Percentiles rank a stretch among this genome's conserved stretches.
phyloP scores from a whole-genome alignment of 2,329 filamentous ascomycete species.

The Nemania bipapillata region DNA sequence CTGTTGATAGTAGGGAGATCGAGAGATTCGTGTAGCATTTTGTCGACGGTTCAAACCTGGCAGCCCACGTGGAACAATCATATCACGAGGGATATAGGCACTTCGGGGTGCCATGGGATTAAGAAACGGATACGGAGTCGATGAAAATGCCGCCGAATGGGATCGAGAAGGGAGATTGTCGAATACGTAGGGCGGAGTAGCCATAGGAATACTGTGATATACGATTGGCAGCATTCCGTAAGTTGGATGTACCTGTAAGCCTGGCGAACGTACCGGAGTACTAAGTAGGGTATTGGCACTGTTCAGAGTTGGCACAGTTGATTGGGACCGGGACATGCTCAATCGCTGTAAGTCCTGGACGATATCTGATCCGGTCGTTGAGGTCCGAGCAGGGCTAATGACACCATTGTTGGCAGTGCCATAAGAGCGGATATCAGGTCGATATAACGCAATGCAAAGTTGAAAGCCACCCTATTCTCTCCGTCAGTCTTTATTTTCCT shows the following conservation, averaged over 20 bases:
- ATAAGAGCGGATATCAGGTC: conserved; percentile 47
- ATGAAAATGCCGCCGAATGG: conserved; percentile 46
- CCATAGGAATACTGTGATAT: conserved; percentile 51
- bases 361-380: conserved; percentile 43
- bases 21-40: conserved; percentile 59
- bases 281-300: conserved; percentile 43
- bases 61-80: conserved; percentile 55
- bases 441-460: conserved; percentile 47
- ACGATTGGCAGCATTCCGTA: conserved; percentile 55
- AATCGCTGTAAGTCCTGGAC: conserved; percentile 46
- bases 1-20: conserved; percentile 61
- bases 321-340: conserved; percentile 45
- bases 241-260: conserved; percentile 48
- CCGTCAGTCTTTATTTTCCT: conserved; percentile 15
- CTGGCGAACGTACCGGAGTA: conserved; percentile 43
- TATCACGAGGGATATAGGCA: conserved; percentile 50
- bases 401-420: conserved; percentile 35
- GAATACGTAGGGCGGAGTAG: conserved; percentile 49
- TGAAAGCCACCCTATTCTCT: conserved; percentile 45
- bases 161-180: conserved; percentile 51
- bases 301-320: conserved; percentile 38
- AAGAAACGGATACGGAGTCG: conserved; percentile 46
- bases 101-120: conserved; percentile 44
- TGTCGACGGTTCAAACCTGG: conserved; percentile 59
- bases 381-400: conserved; percentile 41